Evolutionary conservation across 108 stramenopile species (phyloP).

Genomic region (Skeletonema tropicum): DNA sequence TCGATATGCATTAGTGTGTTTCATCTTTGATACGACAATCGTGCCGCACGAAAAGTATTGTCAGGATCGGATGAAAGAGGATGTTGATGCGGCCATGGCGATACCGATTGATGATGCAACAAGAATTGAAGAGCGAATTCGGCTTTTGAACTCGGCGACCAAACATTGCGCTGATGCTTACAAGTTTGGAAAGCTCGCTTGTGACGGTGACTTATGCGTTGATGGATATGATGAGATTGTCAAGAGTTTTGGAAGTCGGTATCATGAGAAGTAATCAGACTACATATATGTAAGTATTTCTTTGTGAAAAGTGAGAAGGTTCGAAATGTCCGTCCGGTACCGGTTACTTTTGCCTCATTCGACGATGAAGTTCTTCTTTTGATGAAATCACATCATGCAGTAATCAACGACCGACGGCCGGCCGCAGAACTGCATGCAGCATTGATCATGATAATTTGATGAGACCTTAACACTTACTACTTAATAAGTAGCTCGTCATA

Average conservation of each 20-base stretch:
- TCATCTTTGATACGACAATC: constrained; percentile 35
- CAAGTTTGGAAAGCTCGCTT: constrained; percentile 12
- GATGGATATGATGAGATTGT: constrained; percentile 36
- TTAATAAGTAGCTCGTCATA: no score
- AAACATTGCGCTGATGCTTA: constrained; percentile 48
- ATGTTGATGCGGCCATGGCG: constrained; percentile 29
- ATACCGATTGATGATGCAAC: constrained; percentile 23
- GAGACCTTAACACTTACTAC: no score
- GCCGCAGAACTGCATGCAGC: no score
- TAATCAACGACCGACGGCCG: no score
- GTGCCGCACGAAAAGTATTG: constrained; percentile 48
- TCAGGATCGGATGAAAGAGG: constrained; percentile 36
- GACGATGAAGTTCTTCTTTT: no score
- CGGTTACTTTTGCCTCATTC: no score
- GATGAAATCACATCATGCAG: no score
- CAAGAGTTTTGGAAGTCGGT: background rate
- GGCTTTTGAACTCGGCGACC: constrained; percentile 26
- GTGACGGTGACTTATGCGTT: background rate
- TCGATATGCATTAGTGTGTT: constrained; percentile 44
- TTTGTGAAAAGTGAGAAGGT: background rate
- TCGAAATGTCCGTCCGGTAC: no score
- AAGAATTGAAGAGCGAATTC: constrained; percentile 13
- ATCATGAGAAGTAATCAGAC: no score
- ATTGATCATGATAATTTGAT: no score
- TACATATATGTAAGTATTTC: no score